These are phyloP conservation scores for Sclerotinia subarctica DNA, from an alignment of 2,329 filamentous ascomycete species.

Conservation along the genomic window DNA sequence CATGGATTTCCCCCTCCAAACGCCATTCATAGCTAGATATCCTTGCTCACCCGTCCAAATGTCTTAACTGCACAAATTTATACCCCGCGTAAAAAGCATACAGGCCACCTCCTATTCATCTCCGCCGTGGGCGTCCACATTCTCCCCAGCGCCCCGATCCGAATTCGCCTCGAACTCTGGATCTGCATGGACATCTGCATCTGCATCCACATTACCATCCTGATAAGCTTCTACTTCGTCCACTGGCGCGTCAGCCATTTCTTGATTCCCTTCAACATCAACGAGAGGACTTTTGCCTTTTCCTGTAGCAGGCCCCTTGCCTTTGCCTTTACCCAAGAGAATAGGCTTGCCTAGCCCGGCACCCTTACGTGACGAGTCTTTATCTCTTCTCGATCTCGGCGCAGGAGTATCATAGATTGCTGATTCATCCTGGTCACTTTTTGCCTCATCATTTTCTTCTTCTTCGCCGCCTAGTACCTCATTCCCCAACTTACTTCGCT, in stretches of 20 bases:
- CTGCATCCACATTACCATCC: constrained; percentile 3
- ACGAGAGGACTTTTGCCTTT: constrained; percentile 26
- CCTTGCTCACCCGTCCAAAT: constrained; percentile 6
- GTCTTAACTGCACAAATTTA: constrained; percentile 1
- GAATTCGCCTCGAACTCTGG: background rate
- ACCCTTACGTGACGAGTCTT: constrained; percentile 25
- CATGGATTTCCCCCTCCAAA: constrained; percentile 6
- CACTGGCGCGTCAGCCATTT: constrained; percentile 39
- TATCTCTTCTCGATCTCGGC: constrained; percentile 26
- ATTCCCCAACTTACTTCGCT: constrained; percentile 36
- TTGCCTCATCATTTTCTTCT: constrained; percentile 28
- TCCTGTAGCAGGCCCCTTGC: constrained; percentile 23
- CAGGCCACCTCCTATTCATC: constrained; percentile 3
- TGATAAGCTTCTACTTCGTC: constrained; percentile 25
- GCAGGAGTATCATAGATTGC: constrained; percentile 36
- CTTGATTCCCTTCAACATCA: constrained; percentile 31
- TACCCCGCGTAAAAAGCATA: background rate
- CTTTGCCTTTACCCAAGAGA: constrained; percentile 24
- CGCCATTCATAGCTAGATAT: constrained; percentile 16
- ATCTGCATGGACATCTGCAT: constrained; percentile 3
- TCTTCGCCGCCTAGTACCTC: constrained; percentile 37
- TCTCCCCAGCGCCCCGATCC: background rate
- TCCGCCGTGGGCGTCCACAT: constrained; percentile 11
- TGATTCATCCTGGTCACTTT: constrained; percentile 28
- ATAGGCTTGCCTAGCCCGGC: constrained; percentile 36